Percentiles rank a stretch among this genome's conserved stretches.
These are phyloP conservation scores for Kwoniella pini DNA, from an alignment of 768 basidiomycete species.

Conservation along the genomic window DNA sequence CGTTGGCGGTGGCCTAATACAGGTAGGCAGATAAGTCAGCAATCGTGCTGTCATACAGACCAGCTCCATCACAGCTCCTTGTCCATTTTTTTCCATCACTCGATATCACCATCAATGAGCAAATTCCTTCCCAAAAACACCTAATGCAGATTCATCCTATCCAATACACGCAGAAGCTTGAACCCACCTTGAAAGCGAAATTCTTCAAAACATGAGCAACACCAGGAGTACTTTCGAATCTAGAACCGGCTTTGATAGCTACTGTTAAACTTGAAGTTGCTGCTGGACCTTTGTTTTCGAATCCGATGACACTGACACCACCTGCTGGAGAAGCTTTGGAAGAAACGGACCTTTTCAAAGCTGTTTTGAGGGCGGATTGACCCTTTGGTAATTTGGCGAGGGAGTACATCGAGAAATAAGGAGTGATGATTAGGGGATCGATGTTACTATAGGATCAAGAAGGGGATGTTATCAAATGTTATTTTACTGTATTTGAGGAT, in stretches of 20 bases:
- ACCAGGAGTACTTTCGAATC: conserved; percentile 85
- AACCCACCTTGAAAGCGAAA: conserved; percentile 94
- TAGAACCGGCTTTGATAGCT: conserved; percentile 86
- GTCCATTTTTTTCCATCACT: no score
- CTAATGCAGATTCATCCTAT: background rate
- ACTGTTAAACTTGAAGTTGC: conserved; percentile 78
- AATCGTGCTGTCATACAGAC: no score
- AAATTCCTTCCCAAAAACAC: background rate
- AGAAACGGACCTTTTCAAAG: conserved; percentile 11
- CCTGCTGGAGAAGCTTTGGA: conserved; percentile 72
- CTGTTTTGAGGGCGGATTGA: conserved; percentile 29
- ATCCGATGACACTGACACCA: conserved; percentile 74
- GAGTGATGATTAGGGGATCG: conserved; percentile 5
- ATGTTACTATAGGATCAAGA: background rate
- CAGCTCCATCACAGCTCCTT: no score
- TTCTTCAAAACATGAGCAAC: conserved; percentile 93
- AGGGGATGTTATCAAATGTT: background rate
- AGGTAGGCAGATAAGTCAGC: no score
- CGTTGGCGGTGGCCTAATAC: conserved; percentile 74
- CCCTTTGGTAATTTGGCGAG: conserved; percentile 23
- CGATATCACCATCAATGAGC: no score
- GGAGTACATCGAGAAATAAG: conserved; percentile 27
- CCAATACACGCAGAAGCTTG: background rate
- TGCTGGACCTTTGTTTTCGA: conserved; percentile 73
- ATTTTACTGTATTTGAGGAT: background rate